Evolutionary conservation across 192 early-diverging fungal genomes (phyloP).

Genomic region (Backusella tuberculispora): DNA sequence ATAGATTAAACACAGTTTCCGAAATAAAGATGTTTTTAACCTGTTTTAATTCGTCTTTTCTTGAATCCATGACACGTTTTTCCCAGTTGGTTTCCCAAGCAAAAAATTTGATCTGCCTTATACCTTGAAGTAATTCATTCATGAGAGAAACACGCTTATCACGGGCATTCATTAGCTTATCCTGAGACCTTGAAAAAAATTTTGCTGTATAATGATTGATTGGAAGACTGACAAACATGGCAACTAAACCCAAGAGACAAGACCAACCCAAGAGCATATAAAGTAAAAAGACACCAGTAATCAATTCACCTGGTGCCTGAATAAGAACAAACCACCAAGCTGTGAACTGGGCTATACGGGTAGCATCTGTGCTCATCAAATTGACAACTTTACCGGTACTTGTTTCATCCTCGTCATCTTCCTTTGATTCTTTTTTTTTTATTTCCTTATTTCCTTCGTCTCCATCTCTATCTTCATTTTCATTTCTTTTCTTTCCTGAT

Average conservation of each 20-base stretch:
- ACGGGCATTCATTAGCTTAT: slow-evolving; percentile 59
- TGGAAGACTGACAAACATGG: slow-evolving; percentile 55
- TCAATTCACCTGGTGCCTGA: slow-evolving; percentile 60
- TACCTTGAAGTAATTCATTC: slow-evolving; percentile 66
- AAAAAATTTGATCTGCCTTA: slow-evolving; percentile 91
- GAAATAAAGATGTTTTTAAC: slow-evolving; percentile 24
- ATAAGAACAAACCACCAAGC: slow-evolving; percentile 56
- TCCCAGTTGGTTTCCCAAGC: slow-evolving; percentile 63
- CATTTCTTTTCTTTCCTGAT: slow-evolving; percentile 14
- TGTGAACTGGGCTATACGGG: slow-evolving; percentile 55
- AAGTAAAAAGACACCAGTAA: slow-evolving; percentile 66
- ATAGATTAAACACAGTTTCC: slow-evolving; percentile 4
- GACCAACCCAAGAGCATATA: slow-evolving; percentile 80
- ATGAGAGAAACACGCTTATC: slow-evolving; percentile 81
- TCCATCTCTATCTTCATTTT: slow-evolving; percentile 16
- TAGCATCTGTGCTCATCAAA: slow-evolving; percentile 72
- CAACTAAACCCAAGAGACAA: slow-evolving; percentile 73
- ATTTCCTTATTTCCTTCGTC: slow-evolving; percentile 34
- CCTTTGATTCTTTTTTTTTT: slow-evolving; percentile 33
- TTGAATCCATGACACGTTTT: slow-evolving; percentile 56
- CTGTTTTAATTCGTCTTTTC: slow-evolving; percentile 47
- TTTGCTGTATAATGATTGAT: slow-evolving; percentile 42
- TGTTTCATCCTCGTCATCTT: slow-evolving; percentile 29
- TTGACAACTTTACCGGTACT: slow-evolving; percentile 73
- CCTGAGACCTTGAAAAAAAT: slow-evolving; percentile 48